phyloP scores from a whole-genome alignment of 1,284 basidiomycete species.

The Amylostereum areolatum region DNA sequence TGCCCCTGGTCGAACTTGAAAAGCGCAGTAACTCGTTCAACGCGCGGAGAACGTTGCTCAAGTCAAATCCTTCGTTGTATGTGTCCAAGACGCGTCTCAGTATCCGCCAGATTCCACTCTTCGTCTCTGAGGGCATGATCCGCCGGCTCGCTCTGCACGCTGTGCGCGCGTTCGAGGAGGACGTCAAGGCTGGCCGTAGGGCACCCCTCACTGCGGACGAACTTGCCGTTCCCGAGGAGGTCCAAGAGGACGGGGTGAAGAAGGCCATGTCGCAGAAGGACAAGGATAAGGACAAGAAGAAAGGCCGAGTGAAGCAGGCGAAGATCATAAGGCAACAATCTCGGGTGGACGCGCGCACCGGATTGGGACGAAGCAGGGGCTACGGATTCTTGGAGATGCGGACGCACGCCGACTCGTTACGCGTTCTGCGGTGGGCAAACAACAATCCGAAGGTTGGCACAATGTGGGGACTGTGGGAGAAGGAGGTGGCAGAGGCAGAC shows the following conservation, averaged over 20 bases:
- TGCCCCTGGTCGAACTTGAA: constrained; percentile 74
- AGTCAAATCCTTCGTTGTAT: constrained; percentile 89
- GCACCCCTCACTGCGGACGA: constrained; percentile 71
- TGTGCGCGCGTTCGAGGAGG: constrained; percentile 71
- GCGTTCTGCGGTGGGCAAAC: constrained; percentile 91
- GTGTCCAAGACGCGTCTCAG: constrained; percentile 93
- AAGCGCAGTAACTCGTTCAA: constrained; percentile 81
- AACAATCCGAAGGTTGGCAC: constrained; percentile 67
- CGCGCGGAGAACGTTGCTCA: constrained; percentile 72
- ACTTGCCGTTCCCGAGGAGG: constrained; percentile 31
- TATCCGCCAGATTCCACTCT: constrained; percentile 88
- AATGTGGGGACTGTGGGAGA: constrained; percentile 80
- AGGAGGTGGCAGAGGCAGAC: constrained; percentile 70
- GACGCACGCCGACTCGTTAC: constrained; percentile 83
- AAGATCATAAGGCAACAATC: constrained; percentile 89
- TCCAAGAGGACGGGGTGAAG: constrained; percentile 24
- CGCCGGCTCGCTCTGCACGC: constrained; percentile 86
- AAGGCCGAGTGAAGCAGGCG: constrained; percentile 71
- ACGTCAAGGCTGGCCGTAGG: constrained; percentile 66
- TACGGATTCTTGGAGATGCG: constrained; percentile 96
- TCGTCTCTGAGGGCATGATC: constrained; percentile 84
- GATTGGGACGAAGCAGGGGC: constrained; percentile 83
- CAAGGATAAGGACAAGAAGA: constrained; percentile 30
- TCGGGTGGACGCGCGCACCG: constrained; percentile 82
- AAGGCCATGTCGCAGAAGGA: constrained; percentile 19